A percentile compares a stretch with the other conserved stretches of the same genome.
These are phyloP conservation scores for Polytolypa hystricis DNA, from an alignment of 2,329 filamentous ascomycete species.

Conservation along the genomic window DNA sequence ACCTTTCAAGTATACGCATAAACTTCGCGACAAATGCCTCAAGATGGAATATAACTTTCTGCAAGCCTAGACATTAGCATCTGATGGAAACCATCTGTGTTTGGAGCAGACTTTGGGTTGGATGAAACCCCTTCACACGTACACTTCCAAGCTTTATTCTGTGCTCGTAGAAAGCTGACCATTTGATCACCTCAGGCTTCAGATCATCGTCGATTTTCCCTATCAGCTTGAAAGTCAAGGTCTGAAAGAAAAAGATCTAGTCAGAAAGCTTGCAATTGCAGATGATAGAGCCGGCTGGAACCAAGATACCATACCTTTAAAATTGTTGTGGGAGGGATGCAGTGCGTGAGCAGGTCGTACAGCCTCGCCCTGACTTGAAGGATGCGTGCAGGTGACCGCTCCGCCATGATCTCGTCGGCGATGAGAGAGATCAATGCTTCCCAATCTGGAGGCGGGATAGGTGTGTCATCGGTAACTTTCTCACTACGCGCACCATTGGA, in stretches of 20 bases:
- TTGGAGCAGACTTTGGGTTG: slow-evolving; percentile 1
- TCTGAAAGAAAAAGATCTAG: slow-evolving; percentile 32
- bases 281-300: not conserved
- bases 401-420: slow-evolving; percentile 84
- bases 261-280: not conserved
- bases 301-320: slow-evolving; percentile 49
- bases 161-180: slow-evolving; percentile 97
- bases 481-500: too few species aligned
- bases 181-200: slow-evolving; percentile 86
- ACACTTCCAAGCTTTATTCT: slow-evolving; percentile 72
- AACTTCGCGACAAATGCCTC: slow-evolving; percentile 98
- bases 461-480: slow-evolving; percentile 74
- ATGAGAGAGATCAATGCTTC: slow-evolving; percentile 82
- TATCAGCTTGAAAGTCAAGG: slow-evolving; percentile 85
- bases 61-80: too few species aligned
- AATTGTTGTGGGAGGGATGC: slow-evolving; percentile 88
- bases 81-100: too few species aligned
- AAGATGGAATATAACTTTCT: slow-evolving; percentile 93
- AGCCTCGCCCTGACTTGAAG: slow-evolving; percentile 81
- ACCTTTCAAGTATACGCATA: slow-evolving; percentile 92
- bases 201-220: slow-evolving; percentile 75
- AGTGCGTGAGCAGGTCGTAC: slow-evolving; percentile 95
- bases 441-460: slow-evolving; percentile 93
- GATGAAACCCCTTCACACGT: slow-evolving; percentile 16
- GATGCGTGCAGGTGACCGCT: slow-evolving; percentile 82